phyloP scores from a whole-genome alignment of 306 rosid genomes.

The Chamaecrista fasciculata region DNA sequence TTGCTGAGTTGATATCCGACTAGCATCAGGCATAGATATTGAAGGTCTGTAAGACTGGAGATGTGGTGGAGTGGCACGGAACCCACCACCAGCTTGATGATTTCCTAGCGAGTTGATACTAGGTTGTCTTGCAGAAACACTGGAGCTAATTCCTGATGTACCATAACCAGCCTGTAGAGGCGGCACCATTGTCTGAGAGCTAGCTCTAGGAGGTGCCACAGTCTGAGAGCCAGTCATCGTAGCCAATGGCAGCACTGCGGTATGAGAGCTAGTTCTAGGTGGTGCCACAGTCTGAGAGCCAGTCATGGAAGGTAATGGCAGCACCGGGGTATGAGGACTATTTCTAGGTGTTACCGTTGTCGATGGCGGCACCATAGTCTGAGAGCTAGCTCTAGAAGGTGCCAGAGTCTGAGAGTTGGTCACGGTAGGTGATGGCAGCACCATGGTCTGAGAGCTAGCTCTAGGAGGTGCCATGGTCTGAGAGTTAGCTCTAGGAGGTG shows the following conservation, averaged over 20 bases:
- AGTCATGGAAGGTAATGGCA: neutral
- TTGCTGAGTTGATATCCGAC: constrained; percentile 29
- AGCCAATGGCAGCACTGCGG: neutral
- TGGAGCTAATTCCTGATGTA: constrained; percentile 33
- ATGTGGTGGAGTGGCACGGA: constrained; percentile 83
- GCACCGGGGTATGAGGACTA: neutral
- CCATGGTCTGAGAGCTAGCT: neutral
- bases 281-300: neutral
- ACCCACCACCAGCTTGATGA: constrained; percentile 43
- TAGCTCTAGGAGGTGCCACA: no score
- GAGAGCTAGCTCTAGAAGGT: neutral
- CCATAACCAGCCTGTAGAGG: constrained; percentile 26
- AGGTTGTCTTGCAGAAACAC: constrained; percentile 43
- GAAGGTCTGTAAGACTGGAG: constrained; percentile 54
- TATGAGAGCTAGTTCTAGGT: neutral
- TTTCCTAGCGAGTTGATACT: constrained; percentile 34
- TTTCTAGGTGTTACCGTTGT: no score
- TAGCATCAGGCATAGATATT: neutral
- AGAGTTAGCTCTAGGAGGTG: neutral
- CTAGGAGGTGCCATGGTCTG: neutral
- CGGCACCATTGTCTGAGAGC: neutral
- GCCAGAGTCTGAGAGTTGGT: neutral
- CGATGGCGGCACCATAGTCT: neutral
- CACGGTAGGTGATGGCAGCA: neutral
- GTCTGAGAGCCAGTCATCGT: no score